Base-by-base conservation (phyloP, 148 eudicot genomes). In the Pouteria glomerata region DNA sequence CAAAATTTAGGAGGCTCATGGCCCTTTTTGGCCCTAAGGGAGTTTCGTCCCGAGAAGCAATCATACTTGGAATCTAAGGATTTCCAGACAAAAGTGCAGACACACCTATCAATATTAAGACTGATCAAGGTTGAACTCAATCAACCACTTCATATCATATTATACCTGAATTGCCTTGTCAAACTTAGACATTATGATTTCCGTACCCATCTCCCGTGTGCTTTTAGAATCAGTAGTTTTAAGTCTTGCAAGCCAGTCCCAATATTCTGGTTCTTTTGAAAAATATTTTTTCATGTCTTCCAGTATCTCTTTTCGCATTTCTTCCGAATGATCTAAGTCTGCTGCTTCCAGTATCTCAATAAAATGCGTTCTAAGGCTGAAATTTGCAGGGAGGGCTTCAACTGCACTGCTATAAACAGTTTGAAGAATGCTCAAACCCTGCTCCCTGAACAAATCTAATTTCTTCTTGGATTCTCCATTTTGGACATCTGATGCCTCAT, bases 161-260 rank as follows among this genome's bases (percentile, higher is more conserved):
- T 33, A 60, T 81, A 89, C 91, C 93, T 88, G 78, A 65, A 88
- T 69, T 69, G 88, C 89, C 52, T 82, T 82, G 42, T 84, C 78
- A 27, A 87, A 85, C 57, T 82, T 81, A 75, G 61, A 66, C 18
- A 73, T 74, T 19, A 50, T 75, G 29, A 66, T 73, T 76, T 78
- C 88, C 69, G 55, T 50, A 53, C 69, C 70, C 57, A 73, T 61
- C 72, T 74, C 83, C 31, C 72, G 70, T 53, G 72, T 50, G 39
- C 57, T 66, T 55, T 65, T 73, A 41, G 68, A 67, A 50, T 66
- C 79, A 65, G 68, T 67, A 58, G 74, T 55, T 66, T 88, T 76
- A 52, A 21, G 77, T 74, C 74, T 83, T 1, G 97, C 98, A 80
- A 87, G 91, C 97, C 97, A 93, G 52, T 87, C 88, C 98, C 97